phyloP scores from a whole-genome alignment of 306 rosid genomes.

The Lablab purpureus region DNA sequence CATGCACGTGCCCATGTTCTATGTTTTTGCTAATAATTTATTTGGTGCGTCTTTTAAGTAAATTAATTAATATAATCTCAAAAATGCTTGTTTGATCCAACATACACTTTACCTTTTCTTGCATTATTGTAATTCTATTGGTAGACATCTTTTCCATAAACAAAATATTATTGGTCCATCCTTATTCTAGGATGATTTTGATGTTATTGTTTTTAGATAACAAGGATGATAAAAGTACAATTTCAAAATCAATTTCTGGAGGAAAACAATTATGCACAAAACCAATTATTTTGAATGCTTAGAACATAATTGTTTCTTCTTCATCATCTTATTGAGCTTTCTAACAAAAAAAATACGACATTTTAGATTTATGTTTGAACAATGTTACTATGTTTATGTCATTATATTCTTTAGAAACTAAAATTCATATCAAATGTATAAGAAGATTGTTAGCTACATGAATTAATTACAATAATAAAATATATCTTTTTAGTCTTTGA shows the following conservation, averaged over 20 bases:
- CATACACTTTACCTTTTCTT: conserved; percentile 43
- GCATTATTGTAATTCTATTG: conserved; percentile 43
- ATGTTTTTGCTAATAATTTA: neutral
- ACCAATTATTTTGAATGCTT: conserved; percentile 13
- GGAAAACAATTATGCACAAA: neutral
- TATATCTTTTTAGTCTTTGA: no score
- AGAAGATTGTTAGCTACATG: neutral
- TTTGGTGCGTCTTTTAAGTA: conserved; percentile 41
- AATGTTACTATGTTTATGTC: neutral
- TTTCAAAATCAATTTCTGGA: conserved; percentile 14
- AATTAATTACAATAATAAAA: neutral
- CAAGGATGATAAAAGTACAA: neutral
- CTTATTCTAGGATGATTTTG: conserved; percentile 34
- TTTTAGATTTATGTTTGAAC: neutral
- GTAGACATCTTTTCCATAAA: conserved; percentile 36
- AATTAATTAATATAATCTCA: conserved; percentile 34
- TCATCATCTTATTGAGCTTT: conserved; percentile 30
- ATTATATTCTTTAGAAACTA: neutral
- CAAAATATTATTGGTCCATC: conserved; percentile 9
- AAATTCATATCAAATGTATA: neutral
- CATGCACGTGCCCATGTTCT: conserved; percentile 60
- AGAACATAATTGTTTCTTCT: conserved; percentile 1
- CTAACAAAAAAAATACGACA: neutral
- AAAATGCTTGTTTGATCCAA: conserved; percentile 50
- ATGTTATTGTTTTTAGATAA: conserved; percentile 11